phyloP scores from a whole-genome alignment of 257 asterid species.

The Rauvolfia tetraphylla region DNA sequence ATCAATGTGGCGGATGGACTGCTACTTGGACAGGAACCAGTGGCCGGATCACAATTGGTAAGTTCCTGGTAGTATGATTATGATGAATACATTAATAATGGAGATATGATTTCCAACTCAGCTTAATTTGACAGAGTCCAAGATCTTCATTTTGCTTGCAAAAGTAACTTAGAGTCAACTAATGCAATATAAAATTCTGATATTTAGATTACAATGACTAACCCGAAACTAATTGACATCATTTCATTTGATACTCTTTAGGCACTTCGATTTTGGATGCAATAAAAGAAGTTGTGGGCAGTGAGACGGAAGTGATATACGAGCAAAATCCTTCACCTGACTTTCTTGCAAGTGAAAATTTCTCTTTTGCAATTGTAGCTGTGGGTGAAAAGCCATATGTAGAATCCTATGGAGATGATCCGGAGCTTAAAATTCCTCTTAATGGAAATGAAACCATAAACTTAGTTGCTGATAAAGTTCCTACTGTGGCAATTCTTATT shows the following conservation, averaged over 20 bases:
- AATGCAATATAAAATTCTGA: background rate
- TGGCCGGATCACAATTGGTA: conserved; percentile 90
- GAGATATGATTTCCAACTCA: background rate
- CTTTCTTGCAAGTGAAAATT: conserved; percentile 34
- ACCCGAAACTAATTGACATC: background rate
- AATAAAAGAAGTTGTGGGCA: conserved; percentile 47
- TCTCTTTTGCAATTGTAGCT: conserved; percentile 64
- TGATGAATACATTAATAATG: background rate
- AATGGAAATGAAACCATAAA: conserved; percentile 48
- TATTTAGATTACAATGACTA: no score
- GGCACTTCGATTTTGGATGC: conserved; percentile 86
- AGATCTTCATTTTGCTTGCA: background rate
- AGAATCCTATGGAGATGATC: conserved; percentile 69
- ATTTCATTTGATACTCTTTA: conserved; percentile 14
- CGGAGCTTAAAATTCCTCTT: conserved; percentile 52
- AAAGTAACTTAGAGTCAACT: background rate
- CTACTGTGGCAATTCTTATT: conserved; percentile 57
- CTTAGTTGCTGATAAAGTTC: conserved; percentile 48
- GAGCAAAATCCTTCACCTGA: conserved; percentile 55
- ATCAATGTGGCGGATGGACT: conserved; percentile 98
- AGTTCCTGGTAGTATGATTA: background rate
- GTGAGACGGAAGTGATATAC: conserved; percentile 51
- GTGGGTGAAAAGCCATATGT: conserved; percentile 81
- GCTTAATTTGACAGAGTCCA: background rate
- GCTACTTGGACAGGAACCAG: conserved; percentile 78